These are phyloP conservation scores for Leucocoprinus sp. DNA, from an alignment of 768 basidiomycete genomes.

Conservation along the genomic window DNA sequence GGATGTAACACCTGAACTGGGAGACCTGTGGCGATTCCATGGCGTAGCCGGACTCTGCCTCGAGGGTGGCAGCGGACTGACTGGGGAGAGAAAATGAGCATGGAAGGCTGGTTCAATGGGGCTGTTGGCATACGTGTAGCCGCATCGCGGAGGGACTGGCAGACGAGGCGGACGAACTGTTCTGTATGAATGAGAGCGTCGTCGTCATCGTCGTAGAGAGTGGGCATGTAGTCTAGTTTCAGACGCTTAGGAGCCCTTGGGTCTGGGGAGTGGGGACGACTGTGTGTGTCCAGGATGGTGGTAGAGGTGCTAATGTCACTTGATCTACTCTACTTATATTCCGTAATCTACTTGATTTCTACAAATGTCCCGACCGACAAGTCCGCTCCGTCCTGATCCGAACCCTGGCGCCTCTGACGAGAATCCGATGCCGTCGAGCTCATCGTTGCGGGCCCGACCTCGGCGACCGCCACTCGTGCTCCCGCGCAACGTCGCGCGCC, in stretches of 20 bases:
- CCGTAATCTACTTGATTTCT: conserved; percentile 22
- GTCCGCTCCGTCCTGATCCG: conserved; percentile 58
- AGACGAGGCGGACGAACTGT: conserved; percentile 82
- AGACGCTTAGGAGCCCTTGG: no score
- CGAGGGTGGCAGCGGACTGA: conserved; percentile 80
- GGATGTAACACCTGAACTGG: conserved; percentile 71
- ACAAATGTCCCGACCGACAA: conserved; percentile 36
- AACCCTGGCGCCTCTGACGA: conserved; percentile 50
- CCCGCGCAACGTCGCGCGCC: conserved; percentile 42
- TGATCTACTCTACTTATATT: no score
- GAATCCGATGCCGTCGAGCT: conserved; percentile 36
- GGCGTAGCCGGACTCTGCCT: conserved; percentile 87
- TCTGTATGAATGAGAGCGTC: conserved; percentile 77
- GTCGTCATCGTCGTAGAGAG: no score
- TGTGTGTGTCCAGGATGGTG: conserved; percentile 8
- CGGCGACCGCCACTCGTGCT: conserved; percentile 37
- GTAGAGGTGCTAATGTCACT: conserved; percentile 23
- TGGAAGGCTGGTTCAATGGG: no score
- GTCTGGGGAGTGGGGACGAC: no score
- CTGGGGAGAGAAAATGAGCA: conserved; percentile 40
- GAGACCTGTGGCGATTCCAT: conserved; percentile 74
- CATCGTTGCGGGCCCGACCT: conserved; percentile 48
- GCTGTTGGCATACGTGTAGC: conserved; percentile 50
- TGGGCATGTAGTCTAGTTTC: no score
- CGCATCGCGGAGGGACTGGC: conserved; percentile 86